Base-by-base conservation (phyloP, 176 grass and related monocot species). In the Lolium perenne region DNA sequence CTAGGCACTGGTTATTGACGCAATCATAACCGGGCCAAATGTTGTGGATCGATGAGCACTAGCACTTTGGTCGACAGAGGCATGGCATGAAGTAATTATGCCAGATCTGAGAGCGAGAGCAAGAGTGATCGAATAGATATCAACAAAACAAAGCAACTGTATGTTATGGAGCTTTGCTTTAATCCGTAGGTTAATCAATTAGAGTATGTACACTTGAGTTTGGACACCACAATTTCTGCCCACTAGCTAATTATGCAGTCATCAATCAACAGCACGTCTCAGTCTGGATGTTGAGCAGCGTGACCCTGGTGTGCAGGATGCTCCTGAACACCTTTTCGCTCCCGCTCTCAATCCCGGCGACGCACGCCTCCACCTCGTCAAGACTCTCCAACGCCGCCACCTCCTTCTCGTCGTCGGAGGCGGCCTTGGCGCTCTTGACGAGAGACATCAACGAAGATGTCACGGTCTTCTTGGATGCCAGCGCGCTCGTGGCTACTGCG, bases 211-310 rank as follows among this genome's bases (percentile, higher is more conserved):
- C 86, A 88, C 4, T 84, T 83, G 65, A 5, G 53, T 70, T 22
- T 83, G 50, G 61, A 49, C 50, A 2, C 7, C 70, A 43, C 18
- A 1, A 12, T 38, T 32, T 22, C 43, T 57, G 17, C 66, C 69
- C 16, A 49, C 2, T 14, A 74, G 45, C 22, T 29, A 12, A 35
- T 35, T 35, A 14, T 11, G 11, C 23, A 38, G 17, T 20, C 15
- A 3, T 20, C 18, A 5, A 16, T 71, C 20, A 70, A 2, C 68
- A 71, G 18, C 18, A 71, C 9, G 68, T 46, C 9, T 71, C 32
- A 35, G 85, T 88, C 11, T 86, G 84, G 29, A 93, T 93, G 79
- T 95, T 93, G 49, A 93, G 91, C 48, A 93, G 86, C 1, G 86
- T 69, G 8, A 95, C 85, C 57, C 91, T 88, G 29, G 82, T 80